These are phyloP conservation scores for Globisporangium cylindrosporum DNA, from an alignment of 352 stramenopile species.

Conservation along the genomic window DNA sequence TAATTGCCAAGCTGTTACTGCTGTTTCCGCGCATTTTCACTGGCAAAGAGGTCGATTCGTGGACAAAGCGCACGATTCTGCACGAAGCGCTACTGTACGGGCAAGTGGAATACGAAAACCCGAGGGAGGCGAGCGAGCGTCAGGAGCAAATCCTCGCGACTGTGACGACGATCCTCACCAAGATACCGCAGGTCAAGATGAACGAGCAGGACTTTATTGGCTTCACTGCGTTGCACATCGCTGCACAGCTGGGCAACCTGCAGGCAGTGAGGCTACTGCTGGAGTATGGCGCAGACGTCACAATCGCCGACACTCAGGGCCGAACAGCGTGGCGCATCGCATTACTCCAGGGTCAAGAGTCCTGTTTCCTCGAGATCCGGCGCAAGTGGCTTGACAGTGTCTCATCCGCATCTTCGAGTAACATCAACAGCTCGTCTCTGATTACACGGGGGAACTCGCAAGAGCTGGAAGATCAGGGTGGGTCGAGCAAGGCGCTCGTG, in stretches of 20 bases:
- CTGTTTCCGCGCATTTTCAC: conserved; percentile 41
- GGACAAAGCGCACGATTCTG: conserved; percentile 41
- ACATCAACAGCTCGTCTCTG: not conserved
- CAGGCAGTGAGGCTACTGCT: conserved; percentile 38
- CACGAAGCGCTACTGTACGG: conserved; percentile 41
- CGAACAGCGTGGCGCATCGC: conserved; percentile 64
- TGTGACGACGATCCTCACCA: conserved; percentile 33
- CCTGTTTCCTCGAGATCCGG: conserved; percentile 63
- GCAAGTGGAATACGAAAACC: conserved; percentile 13
- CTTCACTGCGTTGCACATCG: conserved; percentile 57
- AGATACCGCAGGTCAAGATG: conserved; percentile 27
- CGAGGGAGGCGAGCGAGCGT: not conserved
- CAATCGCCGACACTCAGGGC: conserved; percentile 33
- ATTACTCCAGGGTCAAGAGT: conserved; percentile 44
- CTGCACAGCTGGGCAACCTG: conserved; percentile 43
- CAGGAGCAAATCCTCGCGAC: conserved; percentile 24
- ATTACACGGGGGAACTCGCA: not conserved
- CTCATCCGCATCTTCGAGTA: not conserved
- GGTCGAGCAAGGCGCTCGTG: conserved; percentile 14
- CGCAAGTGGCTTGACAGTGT: conserved; percentile 47
- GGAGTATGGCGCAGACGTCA: conserved; percentile 45
- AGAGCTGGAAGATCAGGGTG: conserved; percentile 5
- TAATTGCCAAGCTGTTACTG: conserved; percentile 51
- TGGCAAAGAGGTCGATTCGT: conserved; percentile 38
- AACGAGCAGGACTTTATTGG: conserved; percentile 54